Evolutionary conservation across 176 grass and related monocot genomes (phyloP).

Genomic region (Triticum dicoccoides): DNA sequence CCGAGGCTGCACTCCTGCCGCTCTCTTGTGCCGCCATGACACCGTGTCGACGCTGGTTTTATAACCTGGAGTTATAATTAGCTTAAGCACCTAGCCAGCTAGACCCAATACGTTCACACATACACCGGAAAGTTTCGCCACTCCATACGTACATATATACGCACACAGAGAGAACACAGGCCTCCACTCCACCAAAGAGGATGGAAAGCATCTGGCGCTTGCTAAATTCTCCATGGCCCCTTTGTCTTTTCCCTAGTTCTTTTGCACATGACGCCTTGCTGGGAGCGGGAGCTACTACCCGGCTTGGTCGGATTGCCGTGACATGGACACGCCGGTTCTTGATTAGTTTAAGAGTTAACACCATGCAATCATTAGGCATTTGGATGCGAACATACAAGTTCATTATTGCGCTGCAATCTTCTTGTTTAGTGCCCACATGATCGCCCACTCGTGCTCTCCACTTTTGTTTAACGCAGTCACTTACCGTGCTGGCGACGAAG

Average conservation of each 20-base stretch:
- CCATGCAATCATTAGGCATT: slow-evolving; percentile 43
- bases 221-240: slow-evolving; percentile 15
- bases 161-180: neutral
- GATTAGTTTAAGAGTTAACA: neutral
- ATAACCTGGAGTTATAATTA: slow-evolving; percentile 1
- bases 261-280: slow-evolving; percentile 17
- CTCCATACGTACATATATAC: slow-evolving; percentile 17
- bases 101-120: slow-evolving; percentile 15
- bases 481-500: neutral
- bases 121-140: neutral
- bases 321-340: slow-evolving; percentile 15
- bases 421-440: slow-evolving; percentile 24
- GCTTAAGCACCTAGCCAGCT: neutral
- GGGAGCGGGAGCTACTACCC: slow-evolving; percentile 5
- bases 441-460: slow-evolving; percentile 39
- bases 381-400: slow-evolving; percentile 31
- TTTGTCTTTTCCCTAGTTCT: slow-evolving; percentile 28
- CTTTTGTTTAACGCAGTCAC: neutral
- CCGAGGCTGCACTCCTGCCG: neutral
- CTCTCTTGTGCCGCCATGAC: slow-evolving; percentile 41
- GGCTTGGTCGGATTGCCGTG: slow-evolving; percentile 23
- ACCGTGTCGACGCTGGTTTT: neutral
- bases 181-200: neutral
- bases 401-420: neutral
- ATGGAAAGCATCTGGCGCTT: slow-evolving; percentile 26